Conservation (phyloP, 352 stramenopile species). For the Vaucheria bursata region DNA sequence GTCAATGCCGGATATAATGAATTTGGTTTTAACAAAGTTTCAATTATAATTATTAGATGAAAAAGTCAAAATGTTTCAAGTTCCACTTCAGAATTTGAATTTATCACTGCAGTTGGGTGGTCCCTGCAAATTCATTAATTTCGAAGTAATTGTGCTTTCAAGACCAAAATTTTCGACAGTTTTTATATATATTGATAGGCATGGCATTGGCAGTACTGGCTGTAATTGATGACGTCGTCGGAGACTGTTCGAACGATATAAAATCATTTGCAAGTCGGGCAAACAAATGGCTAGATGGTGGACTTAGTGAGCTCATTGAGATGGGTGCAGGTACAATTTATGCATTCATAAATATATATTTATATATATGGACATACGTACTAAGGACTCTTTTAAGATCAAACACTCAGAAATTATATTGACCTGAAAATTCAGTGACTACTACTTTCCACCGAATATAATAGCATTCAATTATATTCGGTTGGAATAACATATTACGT, state of each 20-base stretch:
- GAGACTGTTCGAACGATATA: neutral
- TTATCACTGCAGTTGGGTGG: neutral
- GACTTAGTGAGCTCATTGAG: neutral
- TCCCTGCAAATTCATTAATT: neutral
- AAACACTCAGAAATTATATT: no score
- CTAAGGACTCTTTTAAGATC: no score
- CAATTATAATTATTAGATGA: neutral
- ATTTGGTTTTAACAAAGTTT: no score
- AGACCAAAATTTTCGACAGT: neutral
- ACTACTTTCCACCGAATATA: no score
- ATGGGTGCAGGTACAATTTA: neutral
- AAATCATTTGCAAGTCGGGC: neutral
- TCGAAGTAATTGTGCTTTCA: neutral
- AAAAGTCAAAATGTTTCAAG: no score
- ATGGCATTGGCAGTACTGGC: constrained; percentile 6
- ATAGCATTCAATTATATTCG: no score
- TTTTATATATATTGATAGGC: neutral
- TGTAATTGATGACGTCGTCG: neutral
- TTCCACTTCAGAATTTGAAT: neutral
- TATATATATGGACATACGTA: no score
- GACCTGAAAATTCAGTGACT: no score
- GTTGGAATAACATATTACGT: no score
- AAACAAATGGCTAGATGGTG: neutral
- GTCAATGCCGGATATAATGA: no score
- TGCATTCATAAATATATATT: no score